Base-by-base conservation (phyloP, 179 eudicot species). In the Spergularia azorica region DNA sequence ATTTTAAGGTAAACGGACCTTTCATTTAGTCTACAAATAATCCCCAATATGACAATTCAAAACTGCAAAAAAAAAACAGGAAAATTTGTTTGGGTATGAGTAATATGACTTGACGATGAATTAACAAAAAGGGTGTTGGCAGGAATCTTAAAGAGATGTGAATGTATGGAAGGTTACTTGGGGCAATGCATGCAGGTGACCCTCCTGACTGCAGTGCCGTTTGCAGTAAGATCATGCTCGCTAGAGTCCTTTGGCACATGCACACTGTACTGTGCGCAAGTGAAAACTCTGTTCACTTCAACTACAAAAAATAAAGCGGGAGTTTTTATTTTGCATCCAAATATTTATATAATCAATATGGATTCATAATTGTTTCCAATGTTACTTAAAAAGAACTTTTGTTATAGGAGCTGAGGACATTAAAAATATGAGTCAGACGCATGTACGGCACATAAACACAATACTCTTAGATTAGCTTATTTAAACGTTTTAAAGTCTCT, bases 361-460 rank as follows among this genome's bases (percentile, higher is more conserved):
- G 32, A 26, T 4, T 68, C 57, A 68, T 6, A 43, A 43, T 10
- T 68, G 14, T 26, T n/a, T 21, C 65, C 21, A 13, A 20, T 61
- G 65, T 20, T 61, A 21, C 3, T 3, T 21, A 26, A 26, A 61
- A 67, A n/a, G n/a, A n/a, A n/a, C 58, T 80, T 75, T 63, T 75
- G 83, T 70, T 72, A 75, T 63, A 61, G 60, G 58, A 63, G 70
- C 14, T 79, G 77, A 75, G 83, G 76, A 70, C 71, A 75, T 58
- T 61, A n/a, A 39, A 38, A 77, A 20, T 21, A 21, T 20, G 71
- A 51, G 32, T 26, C 32, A 26, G 32, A 26, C 32, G 32, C 32
- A 2, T 26, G 32, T 26, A 26, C 32, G 32, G 32, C 32, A 26
- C 32, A n/a, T n/a, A n/a, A n/a, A n/a, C n/a, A n/a, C n/a, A n/a